Evolutionary conservation across 306 rosid genomes (phyloP).

Genomic region (Begonia peltatifolia): DNA sequence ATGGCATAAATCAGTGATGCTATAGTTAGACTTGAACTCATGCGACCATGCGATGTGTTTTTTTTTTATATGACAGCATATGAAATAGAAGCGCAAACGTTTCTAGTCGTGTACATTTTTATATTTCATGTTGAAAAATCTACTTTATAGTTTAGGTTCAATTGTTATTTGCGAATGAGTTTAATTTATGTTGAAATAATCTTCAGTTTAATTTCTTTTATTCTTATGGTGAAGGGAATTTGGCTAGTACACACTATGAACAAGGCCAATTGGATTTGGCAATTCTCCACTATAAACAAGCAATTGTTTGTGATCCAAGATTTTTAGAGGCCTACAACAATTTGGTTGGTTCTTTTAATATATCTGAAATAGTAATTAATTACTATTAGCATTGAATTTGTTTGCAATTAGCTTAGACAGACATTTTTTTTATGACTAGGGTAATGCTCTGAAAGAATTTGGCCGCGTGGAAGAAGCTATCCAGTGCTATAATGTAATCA

Average conservation of each 20-base stretch:
- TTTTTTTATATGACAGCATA: no score
- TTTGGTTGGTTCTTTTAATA: constrained; percentile 46
- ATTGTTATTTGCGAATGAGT: no score
- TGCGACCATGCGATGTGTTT: no score
- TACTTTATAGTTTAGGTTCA: no score
- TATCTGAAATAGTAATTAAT: not conserved
- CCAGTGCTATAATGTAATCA: constrained; percentile 72
- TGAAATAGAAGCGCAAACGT: no score
- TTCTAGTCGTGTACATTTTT: no score
- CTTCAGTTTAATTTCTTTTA: not conserved
- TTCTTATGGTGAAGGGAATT: constrained; percentile 46
- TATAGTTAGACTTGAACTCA: no score
- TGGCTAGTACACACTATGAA: constrained; percentile 83
- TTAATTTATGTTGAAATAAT: no score
- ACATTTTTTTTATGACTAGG: constrained; percentile 23
- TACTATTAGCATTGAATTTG: not conserved
- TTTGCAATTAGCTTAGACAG: not conserved
- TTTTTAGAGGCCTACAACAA: constrained; percentile 97
- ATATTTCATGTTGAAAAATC: no score
- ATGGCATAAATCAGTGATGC: no score
- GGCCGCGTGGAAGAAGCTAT: constrained; percentile 95
- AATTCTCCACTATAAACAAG: constrained; percentile 89
- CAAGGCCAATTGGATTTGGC: constrained; percentile 95
- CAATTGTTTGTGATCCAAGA: constrained; percentile 75
- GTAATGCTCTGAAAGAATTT: constrained; percentile 88